Evolutionary conservation across 177 flowering plant species (phyloP).

Genomic region (Vitis hybrid): DNA sequence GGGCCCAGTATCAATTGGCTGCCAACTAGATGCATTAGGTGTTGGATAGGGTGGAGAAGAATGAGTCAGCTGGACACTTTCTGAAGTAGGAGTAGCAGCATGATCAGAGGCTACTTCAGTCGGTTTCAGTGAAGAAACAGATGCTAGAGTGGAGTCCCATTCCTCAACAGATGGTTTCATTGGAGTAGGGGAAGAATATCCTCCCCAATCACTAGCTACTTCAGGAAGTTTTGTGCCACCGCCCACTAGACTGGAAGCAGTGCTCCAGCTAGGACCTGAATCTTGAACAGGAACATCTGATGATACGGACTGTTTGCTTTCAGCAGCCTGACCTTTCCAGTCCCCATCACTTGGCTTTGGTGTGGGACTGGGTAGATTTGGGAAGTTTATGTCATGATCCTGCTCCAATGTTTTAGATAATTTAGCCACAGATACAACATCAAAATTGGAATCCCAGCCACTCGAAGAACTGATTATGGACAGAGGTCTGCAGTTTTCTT

Average conservation of each 20-base stretch:
- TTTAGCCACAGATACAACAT: conserved; percentile 17
- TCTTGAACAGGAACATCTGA: conserved; percentile 29
- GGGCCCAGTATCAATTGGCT: conserved; percentile 27
- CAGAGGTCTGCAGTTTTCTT: conserved; percentile 27
- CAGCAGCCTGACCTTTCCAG: conserved; percentile 19
- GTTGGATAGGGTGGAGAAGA: conserved; percentile 32
- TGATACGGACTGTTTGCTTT: conserved; percentile 27
- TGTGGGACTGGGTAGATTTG: conserved; percentile 27
- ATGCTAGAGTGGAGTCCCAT: conserved; percentile 35
- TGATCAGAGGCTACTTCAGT: conserved; percentile 24
- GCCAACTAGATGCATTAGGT: conserved; percentile 38
- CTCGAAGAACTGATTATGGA: conserved; percentile 13
- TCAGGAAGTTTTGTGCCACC: conserved; percentile 25
- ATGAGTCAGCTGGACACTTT: conserved; percentile 22
- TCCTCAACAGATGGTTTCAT: conserved; percentile 35
- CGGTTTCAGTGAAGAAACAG: conserved; percentile 33
- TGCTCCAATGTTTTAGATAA: conserved; percentile 21
- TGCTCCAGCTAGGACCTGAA: conserved; percentile 43
- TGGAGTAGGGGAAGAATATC: conserved; percentile 35
- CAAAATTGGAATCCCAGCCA: conserved; percentile 19
- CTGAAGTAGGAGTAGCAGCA: conserved; percentile 28
- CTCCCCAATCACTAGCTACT: conserved; percentile 39
- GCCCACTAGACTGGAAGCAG: conserved; percentile 35
- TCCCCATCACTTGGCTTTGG: conserved; percentile 23
- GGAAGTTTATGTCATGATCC: conserved; percentile 14